A percentile compares a stretch with the other conserved stretches of the same genome.
Conservation (phyloP, 2,329 filamentous ascomycete genomes). For the Albophoma yamanashiensis region DNA sequence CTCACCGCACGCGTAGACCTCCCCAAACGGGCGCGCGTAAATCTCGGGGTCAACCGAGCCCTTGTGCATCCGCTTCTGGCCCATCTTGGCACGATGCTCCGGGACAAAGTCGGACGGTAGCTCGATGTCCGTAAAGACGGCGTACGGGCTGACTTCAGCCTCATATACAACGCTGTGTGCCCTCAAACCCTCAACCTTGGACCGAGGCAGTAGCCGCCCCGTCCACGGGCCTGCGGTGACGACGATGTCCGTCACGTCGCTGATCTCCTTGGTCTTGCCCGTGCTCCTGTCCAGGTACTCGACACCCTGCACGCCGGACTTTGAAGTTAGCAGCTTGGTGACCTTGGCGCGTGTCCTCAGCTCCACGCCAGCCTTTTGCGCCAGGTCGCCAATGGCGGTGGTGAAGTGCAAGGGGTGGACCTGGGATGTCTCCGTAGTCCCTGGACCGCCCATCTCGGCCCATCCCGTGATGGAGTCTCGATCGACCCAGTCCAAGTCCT, state of each 20-base stretch:
- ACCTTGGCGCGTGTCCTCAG: conserved; percentile 58
- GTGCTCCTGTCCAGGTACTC: conserved; percentile 42
- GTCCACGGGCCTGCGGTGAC: conserved; percentile 55
- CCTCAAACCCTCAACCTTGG: conserved; percentile 46
- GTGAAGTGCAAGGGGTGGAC: conserved; percentile 92
- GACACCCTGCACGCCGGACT: conserved; percentile 47
- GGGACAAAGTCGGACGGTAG: conserved; percentile 56
- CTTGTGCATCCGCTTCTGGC: conserved; percentile 41
- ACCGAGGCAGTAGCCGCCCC: conserved; percentile 42
- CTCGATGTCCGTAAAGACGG: conserved; percentile 77
- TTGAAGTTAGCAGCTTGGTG: conserved; percentile 49
- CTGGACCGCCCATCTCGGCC: conserved; percentile 65
- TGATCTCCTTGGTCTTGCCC: conserved; percentile 23
- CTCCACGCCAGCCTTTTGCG: conserved; percentile 56
- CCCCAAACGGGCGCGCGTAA: conserved; percentile 78
- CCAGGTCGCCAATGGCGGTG: conserved; percentile 67
- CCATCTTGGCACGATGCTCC: conserved; percentile 33
- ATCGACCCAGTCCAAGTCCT: conserved; percentile 78
- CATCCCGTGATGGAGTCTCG: conserved; percentile 56
- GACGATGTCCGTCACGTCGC: conserved; percentile 41
- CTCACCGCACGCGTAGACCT: conserved; percentile 84
- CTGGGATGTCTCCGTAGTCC: conserved; percentile 72
- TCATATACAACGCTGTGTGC: conserved; percentile 58
- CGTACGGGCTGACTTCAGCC: conserved; percentile 58
- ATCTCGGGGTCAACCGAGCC: conserved; percentile 78